A percentile compares a stretch with the other conserved stretches of the same genome.
Conservation (phyloP, 257 asterid genomes). For the Solanum virginianum region DNA sequence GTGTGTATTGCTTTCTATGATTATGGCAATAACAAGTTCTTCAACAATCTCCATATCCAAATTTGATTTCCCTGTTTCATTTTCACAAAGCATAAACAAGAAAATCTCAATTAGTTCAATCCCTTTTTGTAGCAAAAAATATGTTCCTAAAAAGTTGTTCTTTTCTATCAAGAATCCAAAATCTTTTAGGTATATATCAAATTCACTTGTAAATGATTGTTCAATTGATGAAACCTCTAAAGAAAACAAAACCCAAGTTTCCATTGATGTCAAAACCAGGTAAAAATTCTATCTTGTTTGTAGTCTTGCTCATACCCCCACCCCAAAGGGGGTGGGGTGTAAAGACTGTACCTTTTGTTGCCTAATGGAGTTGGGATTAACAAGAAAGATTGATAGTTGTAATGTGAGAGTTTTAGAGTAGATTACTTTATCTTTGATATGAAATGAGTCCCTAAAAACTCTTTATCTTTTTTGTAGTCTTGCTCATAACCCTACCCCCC, state of each 20-base stretch:
- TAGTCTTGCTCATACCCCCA: not conserved
- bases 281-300: not conserved
- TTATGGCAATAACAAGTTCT: slow-evolving; percentile 24
- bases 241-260: not conserved
- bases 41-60: slow-evolving; percentile 21
- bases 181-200: slow-evolving; percentile 7
- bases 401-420: not conserved
- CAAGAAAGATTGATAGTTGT: not conserved
- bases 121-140: slow-evolving; percentile 4
- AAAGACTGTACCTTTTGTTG: not conserved
- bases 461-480: not conserved
- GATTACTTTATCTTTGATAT: not conserved
- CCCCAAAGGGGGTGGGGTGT: no score
- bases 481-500: not conserved
- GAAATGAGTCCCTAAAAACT: not conserved
- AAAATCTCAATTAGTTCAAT: slow-evolving; percentile 3
- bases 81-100: slow-evolving; percentile 1
- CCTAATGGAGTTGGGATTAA: not conserved
- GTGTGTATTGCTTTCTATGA: not conserved
- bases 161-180: slow-evolving; percentile 9
- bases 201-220: slow-evolving; percentile 29
- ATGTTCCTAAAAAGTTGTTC: not conserved
- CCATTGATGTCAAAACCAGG: slow-evolving; percentile 37
- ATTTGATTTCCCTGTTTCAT: slow-evolving; percentile 22
- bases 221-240: slow-evolving; percentile 31